A percentile compares a stretch with the other conserved stretches of the same genome.
Evolutionary conservation across 345 rosid genomes (phyloP).

Genomic region (Rubroshorea leprosula): DNA sequence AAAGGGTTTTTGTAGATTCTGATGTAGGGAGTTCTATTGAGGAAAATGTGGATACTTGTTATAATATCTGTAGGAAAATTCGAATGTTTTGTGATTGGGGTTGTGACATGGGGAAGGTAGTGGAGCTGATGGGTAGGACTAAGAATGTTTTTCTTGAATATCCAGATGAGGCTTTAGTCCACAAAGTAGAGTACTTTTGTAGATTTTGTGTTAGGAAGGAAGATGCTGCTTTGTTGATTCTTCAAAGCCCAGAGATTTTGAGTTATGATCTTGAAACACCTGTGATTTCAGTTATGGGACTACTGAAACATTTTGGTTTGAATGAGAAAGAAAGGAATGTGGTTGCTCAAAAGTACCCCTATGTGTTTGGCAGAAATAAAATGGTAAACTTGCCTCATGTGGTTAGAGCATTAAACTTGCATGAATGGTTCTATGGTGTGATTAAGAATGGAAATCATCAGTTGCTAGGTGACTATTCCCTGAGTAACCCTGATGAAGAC

Average conservation of each 20-base stretch:
- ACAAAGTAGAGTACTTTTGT: constrained; percentile 39
- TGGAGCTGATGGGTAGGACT: constrained; percentile 40
- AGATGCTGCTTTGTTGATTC: constrained; percentile 47
- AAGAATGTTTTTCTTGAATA: constrained; percentile 35
- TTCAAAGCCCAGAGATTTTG: constrained; percentile 36
- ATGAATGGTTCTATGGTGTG: constrained; percentile 38
- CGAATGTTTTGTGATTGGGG: constrained; percentile 46
- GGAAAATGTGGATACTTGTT: constrained; percentile 49
- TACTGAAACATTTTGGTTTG: constrained; percentile 49
- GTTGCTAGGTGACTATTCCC: constrained; percentile 37
- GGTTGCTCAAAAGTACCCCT: constrained; percentile 30
- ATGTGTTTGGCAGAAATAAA: constrained; percentile 41
- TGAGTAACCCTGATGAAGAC: constrained; percentile 39
- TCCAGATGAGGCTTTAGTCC: constrained; percentile 32
- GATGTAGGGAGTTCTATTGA: constrained; percentile 30
- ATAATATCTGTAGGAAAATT: constrained; percentile 36
- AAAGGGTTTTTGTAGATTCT: constrained; percentile 36
- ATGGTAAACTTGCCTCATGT: constrained; percentile 64
- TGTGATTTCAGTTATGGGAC: constrained; percentile 38
- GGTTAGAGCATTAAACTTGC: constrained; percentile 32
- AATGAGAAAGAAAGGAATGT: constrained; percentile 29
- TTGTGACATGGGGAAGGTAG: constrained; percentile 36
- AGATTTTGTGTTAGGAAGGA: constrained; percentile 38
- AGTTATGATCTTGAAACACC: constrained; percentile 36
- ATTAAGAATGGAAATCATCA: constrained; percentile 39